Percentiles rank a stretch among this genome's conserved stretches.
phyloP scores from a whole-genome alignment of 2,329 filamentous ascomycete species.

The Cladophialophora yegresii region DNA sequence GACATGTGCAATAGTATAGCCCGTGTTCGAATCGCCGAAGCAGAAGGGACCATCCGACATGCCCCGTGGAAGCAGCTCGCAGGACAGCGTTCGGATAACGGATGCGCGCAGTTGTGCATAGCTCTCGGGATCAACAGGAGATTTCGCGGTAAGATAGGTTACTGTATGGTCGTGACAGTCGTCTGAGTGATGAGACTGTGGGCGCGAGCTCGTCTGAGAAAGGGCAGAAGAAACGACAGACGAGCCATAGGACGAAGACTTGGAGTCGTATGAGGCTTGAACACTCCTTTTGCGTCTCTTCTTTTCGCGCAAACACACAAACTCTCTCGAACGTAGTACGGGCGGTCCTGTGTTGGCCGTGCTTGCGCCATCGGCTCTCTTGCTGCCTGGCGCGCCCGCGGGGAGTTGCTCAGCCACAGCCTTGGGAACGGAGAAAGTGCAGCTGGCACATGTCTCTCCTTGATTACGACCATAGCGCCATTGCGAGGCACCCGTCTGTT shows the following conservation, averaged over 20 bases:
- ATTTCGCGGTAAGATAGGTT: constrained; percentile 60
- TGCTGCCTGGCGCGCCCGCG: constrained; percentile 55
- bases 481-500: constrained; percentile 23
- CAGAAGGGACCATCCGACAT: constrained; percentile 60
- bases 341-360: constrained; percentile 52
- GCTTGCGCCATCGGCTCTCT: constrained; percentile 51
- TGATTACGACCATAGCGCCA: constrained; percentile 48
- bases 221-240: constrained; percentile 43
- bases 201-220: constrained; percentile 34
- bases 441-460: constrained; percentile 59
- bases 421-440: constrained; percentile 58
- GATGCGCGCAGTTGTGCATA: constrained; percentile 60
- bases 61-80: constrained; percentile 58
- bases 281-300: constrained; percentile 29
- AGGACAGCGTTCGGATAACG: constrained; percentile 60
- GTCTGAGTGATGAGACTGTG: constrained; percentile 36
- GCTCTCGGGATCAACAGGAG: constrained; percentile 55
- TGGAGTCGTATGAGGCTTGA: constrained; percentile 44
- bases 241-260: constrained; percentile 31
- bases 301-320: constrained; percentile 51
- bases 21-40: constrained; percentile 58
- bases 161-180: constrained; percentile 57
- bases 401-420: constrained; percentile 57
- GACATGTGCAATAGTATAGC: constrained; percentile 62
- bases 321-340: constrained; percentile 57